Evolutionary conservation across 1,139 yeast genomes (phyloP).

Genomic region (Yamadazyma dushanensis): DNA sequence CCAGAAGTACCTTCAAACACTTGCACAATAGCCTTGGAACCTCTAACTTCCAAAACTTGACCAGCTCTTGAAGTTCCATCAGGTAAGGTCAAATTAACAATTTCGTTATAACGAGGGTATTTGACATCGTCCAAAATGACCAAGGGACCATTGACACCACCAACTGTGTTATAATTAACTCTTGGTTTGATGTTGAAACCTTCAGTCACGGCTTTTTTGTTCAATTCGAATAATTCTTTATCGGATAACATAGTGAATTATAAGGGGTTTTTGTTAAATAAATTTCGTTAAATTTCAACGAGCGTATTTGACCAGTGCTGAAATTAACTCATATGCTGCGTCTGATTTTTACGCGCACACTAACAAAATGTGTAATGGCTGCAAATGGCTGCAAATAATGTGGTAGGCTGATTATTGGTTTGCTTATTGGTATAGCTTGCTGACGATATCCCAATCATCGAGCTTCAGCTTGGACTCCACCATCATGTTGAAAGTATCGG

Average conservation of each 20-base stretch:
- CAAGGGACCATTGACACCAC: slow-evolving; percentile 97
- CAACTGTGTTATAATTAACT: slow-evolving; percentile 90
- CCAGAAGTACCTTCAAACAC: slow-evolving; percentile 99
- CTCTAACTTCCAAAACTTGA: slow-evolving; percentile 96
- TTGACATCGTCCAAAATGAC: slow-evolving; percentile 95
- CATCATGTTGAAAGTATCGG: slow-evolving; percentile 17
- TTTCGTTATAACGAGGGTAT: slow-evolving; percentile 94
- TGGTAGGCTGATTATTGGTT: no score
- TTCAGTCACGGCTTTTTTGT: slow-evolving; percentile 88
- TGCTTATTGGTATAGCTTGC: slow-evolving; percentile 25
- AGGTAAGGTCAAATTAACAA: slow-evolving; percentile 92
- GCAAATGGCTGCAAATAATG: neutral
- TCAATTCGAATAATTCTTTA: slow-evolving; percentile 68
- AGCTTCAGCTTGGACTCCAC: slow-evolving; percentile 30
- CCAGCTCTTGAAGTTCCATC: slow-evolving; percentile 95
- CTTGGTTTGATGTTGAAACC: slow-evolving; percentile 91
- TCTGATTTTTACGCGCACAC: slow-evolving; percentile 10
- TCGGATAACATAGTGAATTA: slow-evolving; percentile 37
- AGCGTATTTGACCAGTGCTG: slow-evolving; percentile 6
- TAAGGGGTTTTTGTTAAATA: slow-evolving; percentile 7
- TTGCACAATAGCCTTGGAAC: slow-evolving; percentile 95
- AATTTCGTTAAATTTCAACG: slow-evolving; percentile 8
- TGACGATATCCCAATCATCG: slow-evolving; percentile 47
- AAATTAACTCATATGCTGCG: slow-evolving; percentile 7
- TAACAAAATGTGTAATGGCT: no score